phyloP scores from a whole-genome alignment of 176 grass and related monocot genomes.

The Olyra latifolia region DNA sequence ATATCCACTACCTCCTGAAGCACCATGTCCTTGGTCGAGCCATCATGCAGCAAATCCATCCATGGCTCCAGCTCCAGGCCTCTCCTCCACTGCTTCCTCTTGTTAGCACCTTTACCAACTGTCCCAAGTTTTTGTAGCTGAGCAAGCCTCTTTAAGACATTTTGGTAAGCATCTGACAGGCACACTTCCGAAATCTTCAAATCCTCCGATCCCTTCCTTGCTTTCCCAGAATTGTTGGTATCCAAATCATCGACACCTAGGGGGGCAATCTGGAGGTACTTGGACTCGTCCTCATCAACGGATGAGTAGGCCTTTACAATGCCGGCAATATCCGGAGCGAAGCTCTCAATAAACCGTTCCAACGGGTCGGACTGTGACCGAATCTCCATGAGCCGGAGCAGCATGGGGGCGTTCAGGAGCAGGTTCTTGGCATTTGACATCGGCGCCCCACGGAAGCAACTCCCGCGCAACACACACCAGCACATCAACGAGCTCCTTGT shows the following conservation, averaged over 20 bases:
- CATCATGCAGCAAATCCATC: conserved; percentile 37
- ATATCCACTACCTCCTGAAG: conserved; percentile 51
- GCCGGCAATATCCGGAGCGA: conserved; percentile 27
- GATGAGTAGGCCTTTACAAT: conserved; percentile 21
- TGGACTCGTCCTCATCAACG: conserved; percentile 24
- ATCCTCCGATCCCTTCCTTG: conserved; percentile 26
- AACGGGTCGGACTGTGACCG: conserved; percentile 26
- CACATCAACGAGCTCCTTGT: conserved; percentile 44
- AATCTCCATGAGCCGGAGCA: conserved; percentile 59
- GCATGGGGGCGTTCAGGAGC: conserved; percentile 38
- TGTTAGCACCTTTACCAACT: conserved; percentile 50
- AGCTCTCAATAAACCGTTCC: conserved; percentile 31
- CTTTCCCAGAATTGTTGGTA: conserved; percentile 37
- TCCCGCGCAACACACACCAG: conserved; percentile 46
- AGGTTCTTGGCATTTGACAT: conserved; percentile 55
- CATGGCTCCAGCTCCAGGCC: conserved; percentile 45
- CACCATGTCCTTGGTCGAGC: conserved; percentile 48
- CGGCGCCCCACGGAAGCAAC: conserved; percentile 58
- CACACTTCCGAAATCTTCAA: conserved; percentile 51
- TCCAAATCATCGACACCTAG: conserved; percentile 10
- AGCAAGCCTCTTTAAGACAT: conserved; percentile 58
- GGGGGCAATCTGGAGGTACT: conserved; percentile 42
- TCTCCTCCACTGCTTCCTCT: conserved; percentile 42
- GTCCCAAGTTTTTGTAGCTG: conserved; percentile 49
- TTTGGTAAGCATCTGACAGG: conserved; percentile 66